Evolutionary conservation across 768 basidiomycete genomes (phyloP), one percentile per base, ranked within the genome.

Genomic region (Psilocybe subaeruginosa): DNA sequence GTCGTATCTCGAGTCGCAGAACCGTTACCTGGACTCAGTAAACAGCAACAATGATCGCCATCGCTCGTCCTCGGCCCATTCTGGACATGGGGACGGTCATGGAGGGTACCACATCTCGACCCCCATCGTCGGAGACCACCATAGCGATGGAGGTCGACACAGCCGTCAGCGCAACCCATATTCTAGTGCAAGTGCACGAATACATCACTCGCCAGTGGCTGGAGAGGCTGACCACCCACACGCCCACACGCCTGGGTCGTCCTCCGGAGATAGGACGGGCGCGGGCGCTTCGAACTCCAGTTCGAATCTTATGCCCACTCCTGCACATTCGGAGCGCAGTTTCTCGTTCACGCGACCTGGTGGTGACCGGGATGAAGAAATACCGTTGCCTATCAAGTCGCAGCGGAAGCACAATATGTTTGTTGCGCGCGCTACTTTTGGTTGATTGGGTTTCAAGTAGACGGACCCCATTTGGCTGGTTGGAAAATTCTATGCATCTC

Each of bases 361-460:
- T 23, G 31, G 35, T 8, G 60, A 64, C 0, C 48, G 59, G 17
- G 61, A 65, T 11, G 63, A 70, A 8, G 59, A 64, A 16, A 37
- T 64, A 3, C 67, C 68, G 7, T 55, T 71, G 16, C 70, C 70
- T 23, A 67, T 69, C 53, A 71, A 71, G 39, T 68, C 65, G 8
- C 68, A 68, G 60, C 55, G 70, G 46, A 71, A 71, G 35, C 69
- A 70, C 31, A 59, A 67, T 52, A 65, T 68, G 47, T 63, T 64
- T 49, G 65, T 64, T 37, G 51, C 65, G 35, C 58, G 64, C 3
- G 30, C 66, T 48, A 63, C 14, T 45, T 61, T 43, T 48, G 56
- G 52, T 60, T 46, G 54, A 59, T 48, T 52, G 31, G 8, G 6
- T 51, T 27, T 59, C 4, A 12, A 35, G 11, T 35, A 23, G 23